Evolutionary conservation across 2,329 filamentous ascomycete species (phyloP).

Genomic region (Colletotrichum sp.): DNA sequence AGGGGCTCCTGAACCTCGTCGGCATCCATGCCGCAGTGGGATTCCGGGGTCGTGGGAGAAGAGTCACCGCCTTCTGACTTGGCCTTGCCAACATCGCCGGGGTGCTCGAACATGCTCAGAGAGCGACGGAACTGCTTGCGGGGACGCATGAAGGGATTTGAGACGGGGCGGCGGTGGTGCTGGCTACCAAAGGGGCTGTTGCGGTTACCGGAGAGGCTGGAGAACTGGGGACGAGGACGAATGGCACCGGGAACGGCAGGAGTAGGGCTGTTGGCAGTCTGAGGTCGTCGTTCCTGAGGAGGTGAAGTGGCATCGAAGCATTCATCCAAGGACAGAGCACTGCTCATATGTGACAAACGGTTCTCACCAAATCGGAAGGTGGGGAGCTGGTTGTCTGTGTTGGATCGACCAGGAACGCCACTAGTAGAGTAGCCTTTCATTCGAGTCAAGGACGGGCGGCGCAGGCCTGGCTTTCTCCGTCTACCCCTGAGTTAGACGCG

Average conservation of each 20-base stretch:
- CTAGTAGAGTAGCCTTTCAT: conserved; percentile 78
- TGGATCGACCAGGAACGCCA: conserved; percentile 63
- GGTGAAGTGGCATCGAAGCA: conserved; percentile 80
- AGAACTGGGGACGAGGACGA: conserved; percentile 70
- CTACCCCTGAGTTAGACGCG: conserved; percentile 41
- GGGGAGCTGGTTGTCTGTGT: conserved; percentile 70
- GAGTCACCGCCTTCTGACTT: conserved; percentile 63
- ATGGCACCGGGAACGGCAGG: conserved; percentile 61
- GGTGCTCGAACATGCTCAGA: conserved; percentile 96
- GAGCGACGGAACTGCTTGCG: conserved; percentile 91
- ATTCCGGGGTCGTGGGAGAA: conserved; percentile 48
- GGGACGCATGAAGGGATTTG: conserved; percentile 75
- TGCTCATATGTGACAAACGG: conserved; percentile 34
- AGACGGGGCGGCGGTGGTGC: conserved; percentile 71
- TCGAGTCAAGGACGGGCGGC: conserved; percentile 77
- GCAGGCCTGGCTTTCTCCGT: conserved; percentile 70
- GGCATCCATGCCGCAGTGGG: conserved; percentile 83
- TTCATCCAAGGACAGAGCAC: conserved; percentile 75
- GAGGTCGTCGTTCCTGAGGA: conserved; percentile 69
- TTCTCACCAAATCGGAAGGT: conserved; percentile 71
- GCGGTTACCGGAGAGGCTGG: conserved; percentile 62
- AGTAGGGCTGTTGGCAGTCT: conserved; percentile 65
- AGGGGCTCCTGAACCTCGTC: conserved; percentile 76
- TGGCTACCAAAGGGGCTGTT: conserved; percentile 77
- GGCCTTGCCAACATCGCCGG: conserved; percentile 84